These are phyloP conservation scores for Isoetes taiwanensis DNA, from an alignment of 75 land plant genomes.

Conservation along the genomic window DNA sequence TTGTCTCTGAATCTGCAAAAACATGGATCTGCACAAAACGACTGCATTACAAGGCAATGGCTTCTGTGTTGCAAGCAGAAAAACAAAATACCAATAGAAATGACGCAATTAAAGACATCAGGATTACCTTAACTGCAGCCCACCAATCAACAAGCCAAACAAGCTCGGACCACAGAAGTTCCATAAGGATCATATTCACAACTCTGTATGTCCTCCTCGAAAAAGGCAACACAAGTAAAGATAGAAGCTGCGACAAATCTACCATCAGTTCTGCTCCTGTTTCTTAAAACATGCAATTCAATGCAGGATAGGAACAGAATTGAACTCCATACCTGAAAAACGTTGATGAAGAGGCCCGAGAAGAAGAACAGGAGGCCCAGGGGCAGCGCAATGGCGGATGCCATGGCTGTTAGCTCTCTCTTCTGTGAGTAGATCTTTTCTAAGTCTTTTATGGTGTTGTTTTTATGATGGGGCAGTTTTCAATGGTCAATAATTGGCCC, in stretches of 20 bases:
- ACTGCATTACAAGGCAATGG: background rate
- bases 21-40: constrained; percentile 44
- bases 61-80: background rate
- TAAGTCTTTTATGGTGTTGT: too few relatives aligned
- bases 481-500: too few relatives aligned
- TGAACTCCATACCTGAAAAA: too few relatives aligned
- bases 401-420: too few relatives aligned
- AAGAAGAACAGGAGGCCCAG: too few relatives aligned
- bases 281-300: too few relatives aligned
- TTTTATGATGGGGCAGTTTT: too few relatives aligned
- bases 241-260: constrained; percentile 35
- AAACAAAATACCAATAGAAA: background rate
- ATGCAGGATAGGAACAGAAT: too few relatives aligned
- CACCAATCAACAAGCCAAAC: constrained; percentile 96
- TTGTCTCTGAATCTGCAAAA: constrained; percentile 44
- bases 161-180: constrained; percentile 74
- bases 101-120: background rate
- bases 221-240: constrained; percentile 45
- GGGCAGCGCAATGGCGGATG: too few relatives aligned
- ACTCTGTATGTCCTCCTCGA: constrained; percentile 56
- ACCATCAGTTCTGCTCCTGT: too few relatives aligned
- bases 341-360: too few relatives aligned
- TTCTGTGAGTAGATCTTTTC: too few relatives aligned
- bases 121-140: constrained; percentile 69
- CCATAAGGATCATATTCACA: constrained; percentile 50